Percentiles rank a stretch among this genome's conserved stretches.
Evolutionary conservation across 192 early-diverging fungal species (phyloP).

Genomic region (Backusella sp.): DNA sequence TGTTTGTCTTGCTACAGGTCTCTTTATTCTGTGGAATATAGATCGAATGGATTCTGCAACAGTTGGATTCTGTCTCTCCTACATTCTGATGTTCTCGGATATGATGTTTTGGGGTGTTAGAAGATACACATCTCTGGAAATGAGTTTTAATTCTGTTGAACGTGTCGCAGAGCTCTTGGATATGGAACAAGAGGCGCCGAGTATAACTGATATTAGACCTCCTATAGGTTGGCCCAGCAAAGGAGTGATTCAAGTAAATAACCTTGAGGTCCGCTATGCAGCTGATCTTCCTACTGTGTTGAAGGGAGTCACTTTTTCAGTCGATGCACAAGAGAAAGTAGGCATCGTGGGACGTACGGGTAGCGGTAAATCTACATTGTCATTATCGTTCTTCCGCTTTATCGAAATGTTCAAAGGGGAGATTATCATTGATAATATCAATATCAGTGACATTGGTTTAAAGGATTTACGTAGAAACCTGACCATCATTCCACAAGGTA

Average conservation of each 20-base stretch:
- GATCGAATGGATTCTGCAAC: slow-evolving; percentile 67
- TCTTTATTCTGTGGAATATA: slow-evolving; percentile 56
- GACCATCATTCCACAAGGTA: slow-evolving; percentile 86
- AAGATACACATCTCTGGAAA: slow-evolving; percentile 71
- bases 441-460: slow-evolving; percentile 71
- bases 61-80: slow-evolving; percentile 83
- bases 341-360: slow-evolving; percentile 91
- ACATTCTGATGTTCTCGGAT: slow-evolving; percentile 64
- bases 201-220: slow-evolving; percentile 49
- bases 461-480: slow-evolving; percentile 66
- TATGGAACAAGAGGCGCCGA: slow-evolving; percentile 79
- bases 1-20: slow-evolving; percentile 64
- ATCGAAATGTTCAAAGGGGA: slow-evolving; percentile 66
- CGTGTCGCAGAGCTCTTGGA: slow-evolving; percentile 78
- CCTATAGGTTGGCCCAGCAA: slow-evolving; percentile 69
- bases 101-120: slow-evolving; percentile 65
- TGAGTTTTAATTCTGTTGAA: slow-evolving; percentile 85
- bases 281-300: slow-evolving; percentile 72
- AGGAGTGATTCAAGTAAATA: slow-evolving; percentile 69
- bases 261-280: slow-evolving; percentile 77
- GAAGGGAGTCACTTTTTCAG: slow-evolving; percentile 64
- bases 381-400: slow-evolving; percentile 78
- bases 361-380: slow-evolving; percentile 81
- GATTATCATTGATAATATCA: slow-evolving; percentile 77
- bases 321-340: slow-evolving; percentile 72